phyloP scores from a whole-genome alignment of 352 stramenopile species.

The Globisporangium uncinulatum region DNA sequence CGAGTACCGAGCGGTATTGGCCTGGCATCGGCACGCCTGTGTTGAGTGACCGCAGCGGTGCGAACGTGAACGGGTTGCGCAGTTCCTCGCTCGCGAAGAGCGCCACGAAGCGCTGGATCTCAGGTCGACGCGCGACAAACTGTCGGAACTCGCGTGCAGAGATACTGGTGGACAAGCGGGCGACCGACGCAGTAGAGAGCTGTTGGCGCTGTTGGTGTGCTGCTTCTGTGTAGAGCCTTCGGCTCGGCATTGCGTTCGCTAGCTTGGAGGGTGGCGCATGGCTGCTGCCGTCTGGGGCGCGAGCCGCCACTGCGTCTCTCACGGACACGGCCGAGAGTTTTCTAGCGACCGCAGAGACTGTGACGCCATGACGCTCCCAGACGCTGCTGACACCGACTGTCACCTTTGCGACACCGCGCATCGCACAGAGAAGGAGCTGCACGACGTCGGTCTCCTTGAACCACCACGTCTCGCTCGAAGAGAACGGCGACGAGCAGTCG shows the following conservation, averaged over 20 bases:
- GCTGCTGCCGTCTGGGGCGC: not conserved
- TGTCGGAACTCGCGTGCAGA: slow-evolving; percentile 22
- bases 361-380: slow-evolving; percentile 28
- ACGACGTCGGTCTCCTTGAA: slow-evolving; percentile 55
- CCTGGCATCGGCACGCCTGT: slow-evolving; percentile 10
- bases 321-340: slow-evolving; percentile 19
- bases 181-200: not conserved
- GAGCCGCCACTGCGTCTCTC: slow-evolving; percentile 2
- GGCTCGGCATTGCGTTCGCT: not conserved
- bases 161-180: slow-evolving; percentile 1
- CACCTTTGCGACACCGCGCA: slow-evolving; percentile 43
- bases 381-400: slow-evolving; percentile 39
- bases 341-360: slow-evolving; percentile 14
- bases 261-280: slow-evolving; percentile 1
- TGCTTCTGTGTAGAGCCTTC: not conserved
- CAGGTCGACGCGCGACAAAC: slow-evolving; percentile 29
- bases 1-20: slow-evolving; percentile 10
- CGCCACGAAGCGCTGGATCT: slow-evolving; percentile 38
- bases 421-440: slow-evolving; percentile 47
- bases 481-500: not conserved
- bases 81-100: slow-evolving; percentile 57
- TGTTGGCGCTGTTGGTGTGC: not conserved
- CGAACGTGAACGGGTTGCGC: slow-evolving; percentile 57
- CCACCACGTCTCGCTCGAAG: slow-evolving; percentile 12
- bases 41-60: slow-evolving; percentile 11